These are phyloP conservation scores for Fusarium neocosmosporiellum DNA, from an alignment of 2,329 filamentous ascomycete species.

Conservation along the genomic window DNA sequence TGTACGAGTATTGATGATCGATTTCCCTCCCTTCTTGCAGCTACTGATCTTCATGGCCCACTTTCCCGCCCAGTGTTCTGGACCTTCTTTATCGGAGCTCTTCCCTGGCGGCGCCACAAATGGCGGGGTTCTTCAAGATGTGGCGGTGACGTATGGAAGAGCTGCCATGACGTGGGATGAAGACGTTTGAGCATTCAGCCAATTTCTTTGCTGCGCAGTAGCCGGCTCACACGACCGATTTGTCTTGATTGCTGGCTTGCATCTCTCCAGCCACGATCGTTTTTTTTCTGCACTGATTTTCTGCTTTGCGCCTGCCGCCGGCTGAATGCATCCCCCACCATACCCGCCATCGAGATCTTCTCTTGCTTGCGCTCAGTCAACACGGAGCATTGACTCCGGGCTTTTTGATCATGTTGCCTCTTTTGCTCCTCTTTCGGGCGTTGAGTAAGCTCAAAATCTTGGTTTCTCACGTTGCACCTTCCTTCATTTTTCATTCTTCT, in stretches of 20 bases:
- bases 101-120: slow-evolving; percentile 25
- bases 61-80: neutral
- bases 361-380: slow-evolving; percentile 19
- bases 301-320: neutral
- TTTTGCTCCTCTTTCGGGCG: neutral
- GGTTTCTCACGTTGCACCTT: slow-evolving; percentile 13
- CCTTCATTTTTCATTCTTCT: neutral
- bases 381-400: slow-evolving; percentile 32
- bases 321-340: slow-evolving; percentile 9
- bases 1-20: neutral
- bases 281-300: neutral
- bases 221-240: neutral
- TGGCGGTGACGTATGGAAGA: slow-evolving; percentile 25
- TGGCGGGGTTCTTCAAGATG: slow-evolving; percentile 13
- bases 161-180: slow-evolving; percentile 10
- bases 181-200: neutral
- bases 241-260: neutral
- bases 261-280: neutral
- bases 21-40: neutral
- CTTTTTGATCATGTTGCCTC: neutral
- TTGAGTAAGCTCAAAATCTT: neutral
- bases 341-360: slow-evolving; percentile 34
- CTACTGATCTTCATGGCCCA: slow-evolving; percentile 8
- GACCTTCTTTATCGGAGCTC: neutral
- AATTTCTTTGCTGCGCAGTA: neutral